These are phyloP conservation scores for Bertia moriformis DNA, from an alignment of 2,329 filamentous ascomycete species.

Conservation along the genomic window DNA sequence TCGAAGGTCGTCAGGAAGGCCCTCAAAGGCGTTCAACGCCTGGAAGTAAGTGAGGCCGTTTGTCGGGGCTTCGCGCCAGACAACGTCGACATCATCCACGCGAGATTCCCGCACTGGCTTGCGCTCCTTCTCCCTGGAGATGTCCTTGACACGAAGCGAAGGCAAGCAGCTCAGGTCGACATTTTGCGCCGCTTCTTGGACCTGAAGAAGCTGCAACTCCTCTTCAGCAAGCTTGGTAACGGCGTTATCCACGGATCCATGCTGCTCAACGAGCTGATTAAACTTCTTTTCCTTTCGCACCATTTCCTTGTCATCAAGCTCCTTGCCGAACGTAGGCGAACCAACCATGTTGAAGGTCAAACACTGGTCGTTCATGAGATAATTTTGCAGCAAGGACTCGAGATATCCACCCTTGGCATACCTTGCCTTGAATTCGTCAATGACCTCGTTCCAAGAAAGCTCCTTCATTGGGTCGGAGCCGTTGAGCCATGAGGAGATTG, in stretches of 20 bases:
- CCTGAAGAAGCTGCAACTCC: conserved; percentile 48
- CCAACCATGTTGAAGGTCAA: conserved; percentile 62
- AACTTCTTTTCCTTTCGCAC: conserved; percentile 43
- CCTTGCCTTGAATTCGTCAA: conserved; percentile 47
- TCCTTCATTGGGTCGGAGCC: conserved; percentile 58
- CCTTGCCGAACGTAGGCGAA: conserved; percentile 41
- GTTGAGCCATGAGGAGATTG: conserved; percentile 59
- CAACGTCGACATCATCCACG: conserved; percentile 40
- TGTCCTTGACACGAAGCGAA: conserved; percentile 53
- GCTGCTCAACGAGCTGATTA: conserved; percentile 35
- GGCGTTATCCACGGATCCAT: conserved; percentile 41
- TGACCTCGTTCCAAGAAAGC: conserved; percentile 53
- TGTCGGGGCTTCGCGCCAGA: conserved; percentile 58
- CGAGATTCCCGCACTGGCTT: conserved; percentile 29
- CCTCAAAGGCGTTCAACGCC: conserved; percentile 46
- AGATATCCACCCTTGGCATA: conserved; percentile 46
- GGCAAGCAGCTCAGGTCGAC: conserved; percentile 55
- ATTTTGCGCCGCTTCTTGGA: conserved; percentile 49
- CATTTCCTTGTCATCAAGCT: conserved; percentile 46
- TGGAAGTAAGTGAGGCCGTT: conserved; percentile 65
- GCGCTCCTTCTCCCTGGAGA: conserved; percentile 43
- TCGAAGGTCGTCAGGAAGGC: conserved; percentile 50
- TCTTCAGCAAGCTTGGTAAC: conserved; percentile 41
- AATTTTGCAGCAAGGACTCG: conserved; percentile 51
- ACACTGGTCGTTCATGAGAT: conserved; percentile 50